Evolutionary conservation across 148 eudicot species (phyloP), one percentile per base, ranked within the genome.

Genomic region (Nyssa sinensis): DNA sequence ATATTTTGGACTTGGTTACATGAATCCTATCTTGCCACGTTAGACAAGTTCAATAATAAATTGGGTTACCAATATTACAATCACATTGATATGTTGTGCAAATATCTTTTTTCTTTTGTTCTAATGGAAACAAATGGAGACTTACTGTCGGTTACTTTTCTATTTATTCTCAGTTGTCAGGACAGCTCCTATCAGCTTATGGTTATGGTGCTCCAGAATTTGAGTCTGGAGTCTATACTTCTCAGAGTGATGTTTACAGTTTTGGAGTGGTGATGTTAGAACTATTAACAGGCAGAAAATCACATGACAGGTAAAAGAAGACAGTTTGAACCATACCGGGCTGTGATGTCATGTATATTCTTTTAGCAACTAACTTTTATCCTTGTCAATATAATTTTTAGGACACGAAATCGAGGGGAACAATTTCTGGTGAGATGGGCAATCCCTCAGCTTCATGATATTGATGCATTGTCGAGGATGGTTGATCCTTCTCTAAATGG

Each of bases 121-220:
- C 23, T 13, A 29, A 23, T 58, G 44, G 27, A 5, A 39, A 55
- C 61, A 65, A 55, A 27, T 72, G 17, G 49, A 66, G 11, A 33
- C 61, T 44, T 25, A 32, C n/a, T n/a, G n/a, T 23, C 33, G 55
- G 64, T 78, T 67, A 70, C 24, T 47, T 29, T 69, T 77, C 49
- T 74, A 19, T 64, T n/a, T 67, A 53, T 51, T 72, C 74, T 72
- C 97, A 95, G 98, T 77, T 92, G 81, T 92, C 98, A 66, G 98
- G 97, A 60, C 89, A 88, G 51, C 88, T 95, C 34, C 77, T 83
- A 71, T 87, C 98, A 70, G 78, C 96, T 33, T 94, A 88, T 74
- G 98, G 98, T 60, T 92, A 90, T 73, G 98, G 96, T 27, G 98
- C 98, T 66, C 98, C 98, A 28, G 98, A 95, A 80, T 92, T 90